A percentile compares a stretch with the other conserved stretches of the same genome.
Conservation (phyloP, 306 rosid species). For the Cyclanthera cordifolia region DNA sequence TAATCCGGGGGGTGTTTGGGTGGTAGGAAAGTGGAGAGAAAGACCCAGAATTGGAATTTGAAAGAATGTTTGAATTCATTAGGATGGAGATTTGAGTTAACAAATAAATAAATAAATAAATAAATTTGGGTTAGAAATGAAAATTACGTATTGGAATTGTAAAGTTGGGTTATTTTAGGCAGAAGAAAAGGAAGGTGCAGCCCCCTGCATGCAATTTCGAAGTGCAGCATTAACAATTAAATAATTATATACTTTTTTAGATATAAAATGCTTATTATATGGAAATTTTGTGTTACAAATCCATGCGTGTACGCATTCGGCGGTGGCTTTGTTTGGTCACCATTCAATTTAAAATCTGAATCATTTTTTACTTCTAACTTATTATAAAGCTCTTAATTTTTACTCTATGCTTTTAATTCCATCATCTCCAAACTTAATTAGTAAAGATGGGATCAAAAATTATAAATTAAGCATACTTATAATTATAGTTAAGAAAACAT, state of each 20-base stretch:
- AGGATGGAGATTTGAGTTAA: background rate
- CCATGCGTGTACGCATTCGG: too few species aligned
- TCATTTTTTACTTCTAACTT: too few species aligned
- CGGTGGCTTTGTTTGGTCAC: too few species aligned
- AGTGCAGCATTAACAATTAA: background rate
- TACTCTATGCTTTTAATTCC: too few species aligned
- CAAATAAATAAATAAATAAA: background rate
- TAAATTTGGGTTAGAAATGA: background rate
- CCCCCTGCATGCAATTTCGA: background rate
- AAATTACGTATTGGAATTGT: conserved; percentile 17
- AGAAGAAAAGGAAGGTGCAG: conserved; percentile 1
- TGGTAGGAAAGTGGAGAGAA: background rate
- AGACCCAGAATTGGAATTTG: background rate
- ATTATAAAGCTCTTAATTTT: too few species aligned
- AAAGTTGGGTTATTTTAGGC: conserved; percentile 16
- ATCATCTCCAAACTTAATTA: too few species aligned
- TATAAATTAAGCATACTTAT: too few species aligned
- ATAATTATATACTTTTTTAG: background rate
- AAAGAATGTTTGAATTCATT: background rate
- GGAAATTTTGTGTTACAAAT: background rate
- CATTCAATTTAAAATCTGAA: too few species aligned
- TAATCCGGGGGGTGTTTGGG: background rate
- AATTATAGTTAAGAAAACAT: too few species aligned
- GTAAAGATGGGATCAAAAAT: too few species aligned
- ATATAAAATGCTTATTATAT: background rate